phyloP scores from a whole-genome alignment of 2,329 filamentous ascomycete species.

The Epichloe scottii region DNA sequence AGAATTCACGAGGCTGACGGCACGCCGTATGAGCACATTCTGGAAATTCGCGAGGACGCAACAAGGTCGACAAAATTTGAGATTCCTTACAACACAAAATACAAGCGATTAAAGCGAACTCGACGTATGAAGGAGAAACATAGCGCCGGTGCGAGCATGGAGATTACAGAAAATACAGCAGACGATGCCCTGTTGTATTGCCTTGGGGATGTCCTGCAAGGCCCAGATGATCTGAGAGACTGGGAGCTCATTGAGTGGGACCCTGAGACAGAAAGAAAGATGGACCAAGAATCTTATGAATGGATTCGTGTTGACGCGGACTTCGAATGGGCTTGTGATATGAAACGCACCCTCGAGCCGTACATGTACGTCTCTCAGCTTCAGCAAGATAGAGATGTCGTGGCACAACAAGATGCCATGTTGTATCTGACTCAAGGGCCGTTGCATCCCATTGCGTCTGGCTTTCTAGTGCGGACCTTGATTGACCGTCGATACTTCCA shows the following conservation, averaged over 20 bases:
- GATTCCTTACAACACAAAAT: slow-evolving; percentile 98
- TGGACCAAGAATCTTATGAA: slow-evolving; percentile 94
- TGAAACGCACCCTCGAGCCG: slow-evolving; percentile 68
- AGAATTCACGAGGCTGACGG: slow-evolving; percentile 96
- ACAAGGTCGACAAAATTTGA: slow-evolving; percentile 70
- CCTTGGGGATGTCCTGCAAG: slow-evolving; percentile 79
- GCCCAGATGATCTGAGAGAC: slow-evolving; percentile 64
- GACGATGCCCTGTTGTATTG: slow-evolving; percentile 83
- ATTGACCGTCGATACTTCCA: slow-evolving; percentile 90
- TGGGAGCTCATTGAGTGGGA: slow-evolving; percentile 89
- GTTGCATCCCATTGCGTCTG: slow-evolving; percentile 72
- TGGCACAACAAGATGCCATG: slow-evolving; percentile 70
- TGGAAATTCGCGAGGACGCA: slow-evolving; percentile 80
- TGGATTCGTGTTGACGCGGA: slow-evolving; percentile 98
- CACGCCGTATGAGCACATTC: slow-evolving; percentile 94
- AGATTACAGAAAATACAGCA: slow-evolving; percentile 49
- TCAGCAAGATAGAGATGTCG: slow-evolving; percentile 92
- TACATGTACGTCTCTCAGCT: slow-evolving; percentile 98
- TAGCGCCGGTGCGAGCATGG: slow-evolving; percentile 42
- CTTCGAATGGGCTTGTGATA: slow-evolving; percentile 92
- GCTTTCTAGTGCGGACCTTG: slow-evolving; percentile 76
- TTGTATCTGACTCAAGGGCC: slow-evolving; percentile 56
- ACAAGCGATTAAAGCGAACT: slow-evolving; percentile 89
- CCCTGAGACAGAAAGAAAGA: slow-evolving; percentile 72
- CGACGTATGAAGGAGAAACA: slow-evolving; percentile 68